phyloP scores from a whole-genome alignment of 2,329 filamentous ascomycete species.

The Fusarium transvaalense region DNA sequence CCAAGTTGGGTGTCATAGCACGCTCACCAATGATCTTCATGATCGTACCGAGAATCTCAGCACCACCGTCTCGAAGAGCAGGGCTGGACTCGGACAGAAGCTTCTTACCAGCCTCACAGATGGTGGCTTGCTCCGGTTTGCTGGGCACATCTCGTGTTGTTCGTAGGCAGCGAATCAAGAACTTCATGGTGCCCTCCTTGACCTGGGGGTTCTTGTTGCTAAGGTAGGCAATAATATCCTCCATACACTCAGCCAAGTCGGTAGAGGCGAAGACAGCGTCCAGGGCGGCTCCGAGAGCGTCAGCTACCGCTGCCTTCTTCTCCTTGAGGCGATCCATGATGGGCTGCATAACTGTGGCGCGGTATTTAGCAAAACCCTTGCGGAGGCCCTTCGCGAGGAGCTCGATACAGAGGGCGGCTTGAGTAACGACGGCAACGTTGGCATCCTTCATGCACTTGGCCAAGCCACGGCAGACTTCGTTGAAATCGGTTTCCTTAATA shows the following conservation, averaged over 20 bases:
- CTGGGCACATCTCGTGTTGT: conserved; percentile 85
- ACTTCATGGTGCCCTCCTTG: conserved; percentile 94
- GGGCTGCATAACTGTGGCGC: conserved; percentile 82
- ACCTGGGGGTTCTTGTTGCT: conserved; percentile 98
- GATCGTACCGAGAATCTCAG: conserved; percentile 90
- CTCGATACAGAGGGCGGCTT: conserved; percentile 94
- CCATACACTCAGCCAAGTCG: conserved; percentile 84
- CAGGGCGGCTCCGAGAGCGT: conserved; percentile 86
- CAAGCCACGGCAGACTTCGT: conserved; percentile 83
- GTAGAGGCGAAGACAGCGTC: conserved; percentile 77
- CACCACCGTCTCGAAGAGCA: conserved; percentile 85
- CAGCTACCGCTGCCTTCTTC: conserved; percentile 90
- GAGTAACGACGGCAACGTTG: conserved; percentile 93
- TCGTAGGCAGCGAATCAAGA: conserved; percentile 88
- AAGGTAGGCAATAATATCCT: conserved; percentile 87
- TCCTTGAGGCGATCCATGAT: conserved; percentile 98
- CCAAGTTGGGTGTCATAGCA: conserved; percentile 91
- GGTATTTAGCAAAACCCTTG: conserved; percentile 82
- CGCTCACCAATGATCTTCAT: conserved; percentile 99
- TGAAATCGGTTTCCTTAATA: conserved; percentile 91
- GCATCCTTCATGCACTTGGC: conserved; percentile 99
- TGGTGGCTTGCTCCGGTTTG: conserved; percentile 84
- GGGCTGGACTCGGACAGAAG: conserved; percentile 90
- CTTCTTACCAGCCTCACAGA: conserved; percentile 92
- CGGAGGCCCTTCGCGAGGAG: conserved; percentile 87